Conservation (phyloP, 2,329 filamentous ascomycete species). For the Nannizziopsis barbatae region DNA sequence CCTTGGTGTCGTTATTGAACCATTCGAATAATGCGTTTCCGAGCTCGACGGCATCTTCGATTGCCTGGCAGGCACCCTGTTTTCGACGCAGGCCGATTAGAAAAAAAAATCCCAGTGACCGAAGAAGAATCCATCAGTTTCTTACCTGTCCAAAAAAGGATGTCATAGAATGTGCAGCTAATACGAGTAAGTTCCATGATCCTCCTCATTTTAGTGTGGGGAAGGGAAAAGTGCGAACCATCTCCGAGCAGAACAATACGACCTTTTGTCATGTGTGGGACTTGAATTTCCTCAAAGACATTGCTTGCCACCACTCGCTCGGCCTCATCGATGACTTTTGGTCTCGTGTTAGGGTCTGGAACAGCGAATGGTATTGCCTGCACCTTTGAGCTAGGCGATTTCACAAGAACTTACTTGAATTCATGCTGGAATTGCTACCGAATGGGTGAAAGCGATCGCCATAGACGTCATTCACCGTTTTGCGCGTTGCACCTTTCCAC, state of each 20-base stretch:
- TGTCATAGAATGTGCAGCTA: conserved; percentile 11
- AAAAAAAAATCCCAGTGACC: not conserved
- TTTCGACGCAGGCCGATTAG: not conserved
- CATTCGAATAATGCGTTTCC: conserved; percentile 9
- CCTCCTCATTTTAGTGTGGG: not conserved
- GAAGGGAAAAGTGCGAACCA: conserved; percentile 2
- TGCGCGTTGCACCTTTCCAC: conserved; percentile 8
- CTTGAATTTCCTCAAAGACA: conserved; percentile 10
- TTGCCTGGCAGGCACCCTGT: conserved; percentile 11
- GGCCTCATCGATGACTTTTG: conserved; percentile 8
- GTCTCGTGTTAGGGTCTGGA: not conserved
- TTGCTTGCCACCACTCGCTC: conserved; percentile 11
- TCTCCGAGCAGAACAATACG: conserved; percentile 9
- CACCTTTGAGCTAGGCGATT: not conserved
- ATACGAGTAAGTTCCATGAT: conserved; percentile 1
- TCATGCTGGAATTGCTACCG: conserved; percentile 9
- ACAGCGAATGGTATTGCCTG: not conserved
- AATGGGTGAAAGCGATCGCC: conserved; percentile 12
- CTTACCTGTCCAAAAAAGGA: conserved; percentile 12
- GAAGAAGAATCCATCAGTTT: not conserved
- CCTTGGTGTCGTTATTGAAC: conserved; percentile 6
- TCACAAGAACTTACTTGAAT: conserved; percentile 1
- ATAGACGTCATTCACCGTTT: conserved; percentile 11
- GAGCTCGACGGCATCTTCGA: conserved; percentile 12
- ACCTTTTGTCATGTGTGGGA: conserved; percentile 11